These are phyloP conservation scores for Rubroshorea leprosula DNA, from an alignment of 345 rosid genomes.

Conservation along the genomic window DNA sequence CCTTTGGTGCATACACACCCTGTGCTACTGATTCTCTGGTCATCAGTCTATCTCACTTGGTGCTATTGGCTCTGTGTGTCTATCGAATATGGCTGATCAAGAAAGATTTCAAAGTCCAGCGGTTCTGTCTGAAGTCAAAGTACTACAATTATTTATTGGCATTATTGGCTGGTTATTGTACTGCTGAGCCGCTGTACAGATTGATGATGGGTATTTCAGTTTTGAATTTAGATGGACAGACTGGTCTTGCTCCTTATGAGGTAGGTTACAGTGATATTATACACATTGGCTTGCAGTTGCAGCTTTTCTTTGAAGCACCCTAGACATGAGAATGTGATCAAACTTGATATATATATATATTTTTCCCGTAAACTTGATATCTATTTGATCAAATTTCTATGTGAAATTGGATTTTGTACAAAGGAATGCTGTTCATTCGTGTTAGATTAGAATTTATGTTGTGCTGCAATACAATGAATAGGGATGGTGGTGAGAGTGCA, in stretches of 20 bases:
- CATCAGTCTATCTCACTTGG: slow-evolving; percentile 36
- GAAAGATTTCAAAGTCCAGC: slow-evolving; percentile 40
- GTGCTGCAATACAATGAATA: too few species aligned
- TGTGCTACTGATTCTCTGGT: slow-evolving; percentile 54
- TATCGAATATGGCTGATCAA: slow-evolving; percentile 53
- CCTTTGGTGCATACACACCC: slow-evolving; percentile 62
- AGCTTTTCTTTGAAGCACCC: too few species aligned
- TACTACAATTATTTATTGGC: slow-evolving; percentile 44
- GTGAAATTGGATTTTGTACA: neutral
- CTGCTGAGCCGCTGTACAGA: slow-evolving; percentile 52
- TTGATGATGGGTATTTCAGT: slow-evolving; percentile 57
- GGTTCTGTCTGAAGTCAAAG: slow-evolving; percentile 48
- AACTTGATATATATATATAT: too few species aligned
- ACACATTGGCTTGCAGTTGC: too few species aligned
- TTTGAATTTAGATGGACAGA: slow-evolving; percentile 45
- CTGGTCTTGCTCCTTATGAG: slow-evolving; percentile 57
- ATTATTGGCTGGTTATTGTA: slow-evolving; percentile 37
- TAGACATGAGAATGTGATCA: too few species aligned
- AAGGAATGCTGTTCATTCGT: neutral
- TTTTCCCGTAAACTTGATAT: too few species aligned
- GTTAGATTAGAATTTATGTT: too few species aligned
- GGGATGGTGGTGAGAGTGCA: too few species aligned
- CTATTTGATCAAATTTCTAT: too few species aligned
- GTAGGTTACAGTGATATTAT: slow-evolving; percentile 20
- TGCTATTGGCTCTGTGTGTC: slow-evolving; percentile 38